Evolutionary conservation across 495 filamentous ascomycete genomes (phyloP), one percentile per base, ranked within the genome.

Genomic region (Aspergillus kassunensis): DNA sequence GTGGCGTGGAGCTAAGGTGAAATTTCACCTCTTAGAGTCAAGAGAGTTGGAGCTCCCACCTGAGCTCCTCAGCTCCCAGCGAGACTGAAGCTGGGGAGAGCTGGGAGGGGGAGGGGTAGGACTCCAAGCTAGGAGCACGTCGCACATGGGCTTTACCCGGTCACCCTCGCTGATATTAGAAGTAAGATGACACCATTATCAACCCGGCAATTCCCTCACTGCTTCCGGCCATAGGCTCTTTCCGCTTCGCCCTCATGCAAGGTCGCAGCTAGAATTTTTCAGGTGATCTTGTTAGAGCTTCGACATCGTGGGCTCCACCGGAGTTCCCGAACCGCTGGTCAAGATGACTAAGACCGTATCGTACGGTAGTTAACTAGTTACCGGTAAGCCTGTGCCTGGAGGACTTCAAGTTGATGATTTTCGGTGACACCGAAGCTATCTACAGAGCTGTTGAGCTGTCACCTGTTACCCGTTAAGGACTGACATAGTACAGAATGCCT

Each of bases 1-100:
- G 58, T 61, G 58, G 58, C 58, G 58, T 53, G 39, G 46, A 54
- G 58, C 54, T 57, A 60, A 57, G 48, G 41, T 39, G 54, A 44
- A 45, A 41, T 58, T 54, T 61, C 49, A 47, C 54, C 51, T 55
- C 54, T 51, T 40, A 51, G 23, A 44, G 8, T n/a, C 37, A 40
- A 40, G 24, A 39, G 54, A 46, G 39, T 34, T 40, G 31, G 34
- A 61, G 58, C 58, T 60, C 45, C 45, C 27, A 61, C 54, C 54
- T 54, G n/a, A n/a, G n/a, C n/a, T n/a, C n/a, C n/a, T n/a, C n/a
- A 54, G 51, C 50, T 56, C n/a, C n/a, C 53, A 53, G 25, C 24
- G 30, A 45, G 24, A 16, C 24, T 12, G 39, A 50, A 54, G 51
- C 54, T 54, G 58, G 58, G 54, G 54, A 57, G 54, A 57, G 58